Base-by-base conservation (phyloP, 208 protist species). In the Trypanosoma lewisi region DNA sequence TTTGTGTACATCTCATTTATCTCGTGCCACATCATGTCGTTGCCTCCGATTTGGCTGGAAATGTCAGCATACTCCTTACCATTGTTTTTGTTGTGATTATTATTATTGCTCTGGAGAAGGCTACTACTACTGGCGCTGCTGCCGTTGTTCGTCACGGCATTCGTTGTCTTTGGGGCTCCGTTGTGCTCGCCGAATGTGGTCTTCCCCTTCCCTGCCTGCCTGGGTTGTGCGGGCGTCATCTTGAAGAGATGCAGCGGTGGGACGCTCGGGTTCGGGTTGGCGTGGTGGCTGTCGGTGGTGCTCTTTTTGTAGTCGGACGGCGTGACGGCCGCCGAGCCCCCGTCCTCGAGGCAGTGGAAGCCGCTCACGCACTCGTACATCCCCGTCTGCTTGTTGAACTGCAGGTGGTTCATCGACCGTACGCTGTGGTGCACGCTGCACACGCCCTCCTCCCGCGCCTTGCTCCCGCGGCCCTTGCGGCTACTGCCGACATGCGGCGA, bases 341-440 rank as follows among this genome's bases (percentile, higher is more conserved):
- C 78, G 25, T 95, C 85, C 19, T 91, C 89, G 9, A 95, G 80
- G 45, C 89, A 95, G 70, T 95, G 89, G 61, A 93, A 95, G 27
- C 89, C 89, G 61, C 81, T 75, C 33, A 95, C 73, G 73, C 89
- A 95, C 76, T 95, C 85, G 70, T 88, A 86, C 42, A 79, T 41
- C 1, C 85, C 84, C 0, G 83, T 91, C 28, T 70, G 49, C 41
- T 61, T 63, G 51, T 95, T 92, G 11, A 85, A 45, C 63, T 91
- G 79, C 34, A 95, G 70, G 73, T 95, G 89, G 70, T 95, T 95
- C 64, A 86, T 71, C 2, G 83, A 79, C 4, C 89, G 80, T 79
- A 91, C 73, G 71, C 66, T 88, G 63, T 89, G 74, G 67, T 95
- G 89, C 14, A 93, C 45, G 58, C 73, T 85, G 77, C 89, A 95